A percentile compares a stretch with the other conserved stretches of the same genome.
phyloP scores from a whole-genome alignment of 768 basidiomycete species.

The Mycena haematopus region DNA sequence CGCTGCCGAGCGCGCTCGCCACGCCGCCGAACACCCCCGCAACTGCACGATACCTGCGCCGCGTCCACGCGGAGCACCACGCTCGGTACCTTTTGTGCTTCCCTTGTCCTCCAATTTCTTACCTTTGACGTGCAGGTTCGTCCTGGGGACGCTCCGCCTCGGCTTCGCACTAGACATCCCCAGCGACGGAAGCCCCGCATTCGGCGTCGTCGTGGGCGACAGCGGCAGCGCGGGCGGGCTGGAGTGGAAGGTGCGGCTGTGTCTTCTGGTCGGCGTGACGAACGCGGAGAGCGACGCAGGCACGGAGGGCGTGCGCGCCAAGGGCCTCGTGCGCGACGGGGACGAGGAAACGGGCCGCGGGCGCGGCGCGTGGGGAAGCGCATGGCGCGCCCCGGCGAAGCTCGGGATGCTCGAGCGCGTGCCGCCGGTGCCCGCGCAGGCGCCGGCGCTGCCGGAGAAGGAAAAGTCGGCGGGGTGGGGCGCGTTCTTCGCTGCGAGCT shows the following conservation, averaged over 20 bases:
- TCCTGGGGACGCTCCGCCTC: constrained; percentile 73
- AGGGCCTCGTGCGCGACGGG: constrained; percentile 63
- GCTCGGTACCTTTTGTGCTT: constrained; percentile 46
- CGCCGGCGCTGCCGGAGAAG: constrained; percentile 31
- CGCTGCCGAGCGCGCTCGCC: constrained; percentile 66
- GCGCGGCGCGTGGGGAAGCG: constrained; percentile 73
- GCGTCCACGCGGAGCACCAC: constrained; percentile 87
- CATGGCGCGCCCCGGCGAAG: constrained; percentile 62
- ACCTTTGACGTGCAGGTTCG: constrained; percentile 43
- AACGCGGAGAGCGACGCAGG: constrained; percentile 50
- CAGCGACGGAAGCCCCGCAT: constrained; percentile 87
- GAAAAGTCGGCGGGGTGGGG: constrained; percentile 45
- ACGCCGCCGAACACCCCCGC: constrained; percentile 43
- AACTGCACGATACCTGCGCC: constrained; percentile 58
- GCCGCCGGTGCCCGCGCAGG: constrained; percentile 24
- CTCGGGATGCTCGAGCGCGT: constrained; percentile 52
- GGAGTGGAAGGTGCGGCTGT: constrained; percentile 88
- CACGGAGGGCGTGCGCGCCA: constrained; percentile 58
- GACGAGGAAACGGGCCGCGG: constrained; percentile 16
- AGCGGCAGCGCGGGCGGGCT: constrained; percentile 66
- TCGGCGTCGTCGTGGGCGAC: constrained; percentile 65
- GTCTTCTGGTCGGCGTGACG: constrained; percentile 82
- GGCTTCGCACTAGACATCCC: constrained; percentile 94
- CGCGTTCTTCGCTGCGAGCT: constrained; percentile 45
- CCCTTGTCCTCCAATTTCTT: neutral